Percentiles rank a stretch among this genome's conserved stretches.
Conservation (phyloP, 768 basidiomycete species). For the Rhodosporidiobolus sp. region DNA sequence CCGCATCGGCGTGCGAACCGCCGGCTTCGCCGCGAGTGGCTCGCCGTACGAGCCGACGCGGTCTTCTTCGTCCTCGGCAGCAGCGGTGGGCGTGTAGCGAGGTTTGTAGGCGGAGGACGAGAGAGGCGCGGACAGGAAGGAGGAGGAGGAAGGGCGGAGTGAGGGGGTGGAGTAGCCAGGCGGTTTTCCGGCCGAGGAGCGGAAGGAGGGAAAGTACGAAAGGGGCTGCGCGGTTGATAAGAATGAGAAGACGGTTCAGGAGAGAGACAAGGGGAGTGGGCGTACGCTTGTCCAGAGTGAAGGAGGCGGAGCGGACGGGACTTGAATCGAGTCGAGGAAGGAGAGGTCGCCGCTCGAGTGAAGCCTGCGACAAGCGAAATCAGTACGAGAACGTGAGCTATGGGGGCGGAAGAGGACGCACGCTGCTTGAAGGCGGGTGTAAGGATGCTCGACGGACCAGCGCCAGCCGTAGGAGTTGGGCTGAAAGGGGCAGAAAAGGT, state of each 20-base stretch:
- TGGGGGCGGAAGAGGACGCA: not conserved
- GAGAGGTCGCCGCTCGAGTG: not conserved
- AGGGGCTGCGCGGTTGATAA: not conserved
- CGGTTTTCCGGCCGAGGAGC: not conserved
- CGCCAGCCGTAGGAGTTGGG: constrained; percentile 12
- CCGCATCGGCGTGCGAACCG: not conserved
- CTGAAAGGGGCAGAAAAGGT: not conserved
- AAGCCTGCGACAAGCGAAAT: not conserved
- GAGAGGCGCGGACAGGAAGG: no score
- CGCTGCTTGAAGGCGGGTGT: not conserved
- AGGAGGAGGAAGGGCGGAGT: not conserved
- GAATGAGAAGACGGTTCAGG: not conserved
- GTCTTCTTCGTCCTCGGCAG: constrained; percentile 18
- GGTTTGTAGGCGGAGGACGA: not conserved
- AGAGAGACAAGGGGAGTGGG: no score
- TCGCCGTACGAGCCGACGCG: constrained; percentile 14
- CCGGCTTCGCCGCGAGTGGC: not conserved
- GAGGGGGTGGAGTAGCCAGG: not conserved
- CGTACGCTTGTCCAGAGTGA: constrained; percentile 15
- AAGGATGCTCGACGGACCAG: constrained; percentile 19
- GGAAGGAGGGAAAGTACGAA: not conserved
- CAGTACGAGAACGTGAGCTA: not conserved
- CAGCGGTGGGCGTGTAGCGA: constrained; percentile 7
- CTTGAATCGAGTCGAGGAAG: not conserved
- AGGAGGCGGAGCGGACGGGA: not conserved